Evolutionary conservation across 805 yeast species (phyloP).

Genomic region (Schwanniomyces pseudopolymorphus): DNA sequence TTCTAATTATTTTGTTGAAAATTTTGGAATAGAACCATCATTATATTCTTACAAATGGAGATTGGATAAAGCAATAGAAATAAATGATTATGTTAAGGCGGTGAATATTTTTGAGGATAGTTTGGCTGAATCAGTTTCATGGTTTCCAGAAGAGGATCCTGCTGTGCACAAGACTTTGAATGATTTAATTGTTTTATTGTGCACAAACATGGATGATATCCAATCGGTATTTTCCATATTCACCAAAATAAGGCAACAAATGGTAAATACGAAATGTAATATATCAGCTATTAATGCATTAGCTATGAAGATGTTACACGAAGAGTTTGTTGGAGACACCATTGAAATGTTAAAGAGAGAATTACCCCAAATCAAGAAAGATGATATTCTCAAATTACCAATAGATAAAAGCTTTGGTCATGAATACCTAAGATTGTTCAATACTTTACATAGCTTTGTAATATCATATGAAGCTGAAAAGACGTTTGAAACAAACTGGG

Average conservation of each 20-base stretch:
- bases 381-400: slow-evolving; percentile 26
- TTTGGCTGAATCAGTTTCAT: slow-evolving; percentile 16
- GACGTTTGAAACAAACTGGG: slow-evolving; percentile 52
- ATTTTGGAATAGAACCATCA: slow-evolving; percentile 12
- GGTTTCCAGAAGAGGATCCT: slow-evolving; percentile 28
- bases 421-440: slow-evolving; percentile 28
- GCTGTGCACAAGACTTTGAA: slow-evolving; percentile 43
- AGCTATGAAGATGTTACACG: slow-evolving; percentile 27
- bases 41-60: slow-evolving; percentile 25
- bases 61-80: slow-evolving; percentile 25
- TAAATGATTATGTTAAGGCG: slow-evolving; percentile 20
- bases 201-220: slow-evolving; percentile 28
- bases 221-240: slow-evolving; percentile 29
- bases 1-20: slow-evolving; percentile 11
- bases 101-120: slow-evolving; percentile 32
- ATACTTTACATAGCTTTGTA: slow-evolving; percentile 29
- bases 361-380: slow-evolving; percentile 34
- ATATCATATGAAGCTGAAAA: slow-evolving; percentile 26
- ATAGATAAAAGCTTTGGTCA: slow-evolving; percentile 19
- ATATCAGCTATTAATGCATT: slow-evolving; percentile 29
- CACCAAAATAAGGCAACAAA: slow-evolving; percentile 35
- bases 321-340: slow-evolving; percentile 40
- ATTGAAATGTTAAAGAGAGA: slow-evolving; percentile 42
- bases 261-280: slow-evolving; percentile 25
- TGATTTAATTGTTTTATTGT: slow-evolving; percentile 39